Evolutionary conservation across 495 filamentous ascomycete genomes (phyloP).

Genomic region (Annulohypoxylon nitens): DNA sequence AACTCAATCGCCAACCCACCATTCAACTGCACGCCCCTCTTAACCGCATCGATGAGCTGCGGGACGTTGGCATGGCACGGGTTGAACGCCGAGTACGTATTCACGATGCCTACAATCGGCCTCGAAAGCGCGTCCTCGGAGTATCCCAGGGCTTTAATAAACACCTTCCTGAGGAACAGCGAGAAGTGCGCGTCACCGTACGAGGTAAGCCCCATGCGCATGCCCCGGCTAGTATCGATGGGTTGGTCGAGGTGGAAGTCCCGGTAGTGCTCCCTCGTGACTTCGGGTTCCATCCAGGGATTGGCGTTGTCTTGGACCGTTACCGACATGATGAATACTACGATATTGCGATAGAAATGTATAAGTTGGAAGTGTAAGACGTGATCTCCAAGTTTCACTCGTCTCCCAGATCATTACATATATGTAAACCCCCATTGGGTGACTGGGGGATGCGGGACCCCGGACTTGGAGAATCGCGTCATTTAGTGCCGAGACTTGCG

Average conservation of each 20-base stretch:
- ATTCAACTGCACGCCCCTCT: slow-evolving; percentile 71
- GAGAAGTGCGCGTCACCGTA: slow-evolving; percentile 79
- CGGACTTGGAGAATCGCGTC: slow-evolving; percentile 35
- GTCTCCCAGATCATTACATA: not conserved
- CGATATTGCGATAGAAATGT: not conserved
- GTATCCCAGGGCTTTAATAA: slow-evolving; percentile 78
- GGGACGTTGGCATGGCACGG: slow-evolving; percentile 76
- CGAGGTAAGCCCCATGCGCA: slow-evolving; percentile 72
- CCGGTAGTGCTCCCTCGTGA: slow-evolving; percentile 5
- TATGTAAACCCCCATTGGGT: slow-evolving; percentile 10
- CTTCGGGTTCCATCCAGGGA: not conserved
- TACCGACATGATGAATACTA: slow-evolving; percentile 14
- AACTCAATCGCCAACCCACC: slow-evolving; percentile 75
- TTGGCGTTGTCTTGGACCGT: slow-evolving; percentile 8
- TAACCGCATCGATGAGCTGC: slow-evolving; percentile 74
- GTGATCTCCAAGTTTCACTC: not conserved
- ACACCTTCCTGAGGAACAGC: slow-evolving; percentile 76
- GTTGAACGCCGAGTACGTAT: slow-evolving; percentile 75
- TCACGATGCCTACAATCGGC: slow-evolving; percentile 75
- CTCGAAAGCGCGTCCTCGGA: slow-evolving; percentile 74
- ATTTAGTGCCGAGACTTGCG: slow-evolving; percentile 37
- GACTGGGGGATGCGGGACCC: slow-evolving; percentile 21
- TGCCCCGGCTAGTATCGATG: slow-evolving; percentile 62
- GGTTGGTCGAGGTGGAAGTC: slow-evolving; percentile 69
- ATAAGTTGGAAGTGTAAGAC: not conserved